Percentiles rank a stretch among this genome's conserved stretches.
Conservation (phyloP, 2,329 filamentous ascomycete species). For the Alternaria incomplexa region DNA sequence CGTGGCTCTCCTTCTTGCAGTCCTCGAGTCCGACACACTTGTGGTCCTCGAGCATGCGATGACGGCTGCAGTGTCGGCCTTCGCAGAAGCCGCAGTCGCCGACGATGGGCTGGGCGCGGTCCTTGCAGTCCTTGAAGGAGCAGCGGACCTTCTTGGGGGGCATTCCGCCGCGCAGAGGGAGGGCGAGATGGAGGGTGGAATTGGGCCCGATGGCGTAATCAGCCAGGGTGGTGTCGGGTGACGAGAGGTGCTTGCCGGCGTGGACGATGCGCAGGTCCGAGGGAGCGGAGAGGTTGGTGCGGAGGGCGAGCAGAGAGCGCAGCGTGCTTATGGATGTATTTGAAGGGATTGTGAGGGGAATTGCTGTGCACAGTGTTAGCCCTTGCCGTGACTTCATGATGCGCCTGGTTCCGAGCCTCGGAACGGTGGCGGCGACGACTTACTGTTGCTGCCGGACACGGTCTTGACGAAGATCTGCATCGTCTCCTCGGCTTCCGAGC, state of each 20-base stretch:
- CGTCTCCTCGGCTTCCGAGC: constrained; percentile 56
- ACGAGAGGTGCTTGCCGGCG: constrained; percentile 62
- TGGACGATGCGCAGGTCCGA: constrained; percentile 62
- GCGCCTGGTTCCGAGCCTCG: constrained; percentile 12
- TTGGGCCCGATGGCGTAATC: constrained; percentile 58
- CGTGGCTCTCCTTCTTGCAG: constrained; percentile 96
- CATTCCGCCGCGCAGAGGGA: constrained; percentile 62
- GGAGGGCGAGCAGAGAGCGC: constrained; percentile 62
- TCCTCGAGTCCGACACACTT: constrained; percentile 92
- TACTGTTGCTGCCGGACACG: constrained; percentile 62
- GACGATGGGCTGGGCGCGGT: constrained; percentile 87
- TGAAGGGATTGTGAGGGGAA: constrained; percentile 62
- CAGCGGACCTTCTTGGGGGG: constrained; percentile 82
- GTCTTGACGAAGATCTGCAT: constrained; percentile 69
- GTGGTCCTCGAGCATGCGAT: constrained; percentile 92
- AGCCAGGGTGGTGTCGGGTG: constrained; percentile 52
- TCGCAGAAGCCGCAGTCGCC: constrained; percentile 96
- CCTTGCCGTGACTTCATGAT: not conserved
- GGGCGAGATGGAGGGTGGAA: constrained; percentile 60
- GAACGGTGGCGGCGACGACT: constrained; percentile 39
- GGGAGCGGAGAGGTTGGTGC: constrained; percentile 58
- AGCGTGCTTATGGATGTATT: constrained; percentile 63
- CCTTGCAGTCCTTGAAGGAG: constrained; percentile 86
- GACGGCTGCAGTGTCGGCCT: constrained; percentile 93
- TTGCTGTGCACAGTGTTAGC: constrained; percentile 53